Percentiles rank a stretch among this genome's conserved stretches.
Conservation (phyloP, 805 yeast genomes). For the Candida endomychidarum region DNA sequence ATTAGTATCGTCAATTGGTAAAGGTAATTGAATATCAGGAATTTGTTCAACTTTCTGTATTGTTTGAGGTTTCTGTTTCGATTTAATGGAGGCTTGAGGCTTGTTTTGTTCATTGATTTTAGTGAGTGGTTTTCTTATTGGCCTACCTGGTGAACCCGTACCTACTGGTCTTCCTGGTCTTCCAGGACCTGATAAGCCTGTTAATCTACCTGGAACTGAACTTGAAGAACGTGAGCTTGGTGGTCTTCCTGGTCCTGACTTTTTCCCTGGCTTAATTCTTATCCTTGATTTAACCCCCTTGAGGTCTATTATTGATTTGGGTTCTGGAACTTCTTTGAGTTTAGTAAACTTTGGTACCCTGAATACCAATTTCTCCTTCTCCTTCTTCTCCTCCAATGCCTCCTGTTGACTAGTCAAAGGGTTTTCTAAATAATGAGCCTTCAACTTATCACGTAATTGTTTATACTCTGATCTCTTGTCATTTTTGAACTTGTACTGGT, state of each 20-base stretch:
- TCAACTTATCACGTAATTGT: slow-evolving; percentile 29
- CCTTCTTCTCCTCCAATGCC: slow-evolving; percentile 32
- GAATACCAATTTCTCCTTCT: slow-evolving; percentile 6
- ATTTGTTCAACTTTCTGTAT: not conserved
- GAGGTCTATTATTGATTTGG: not conserved
- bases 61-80: no score
- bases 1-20: slow-evolving; percentile 21
- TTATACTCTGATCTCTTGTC: slow-evolving; percentile 14
- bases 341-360: slow-evolving; percentile 4
- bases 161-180: no score
- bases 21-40: not conserved
- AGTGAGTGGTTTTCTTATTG: no score
- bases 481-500: slow-evolving; percentile 15
- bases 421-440: slow-evolving; percentile 31
- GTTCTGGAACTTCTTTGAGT: not conserved
- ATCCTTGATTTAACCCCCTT: not conserved
- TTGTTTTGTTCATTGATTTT: no score
- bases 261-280: no score
- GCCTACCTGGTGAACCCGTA: no score
- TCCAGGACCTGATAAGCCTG: no score
- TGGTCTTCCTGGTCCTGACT: no score
- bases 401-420: slow-evolving; percentile 41
- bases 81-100: no score
- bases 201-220: no score
- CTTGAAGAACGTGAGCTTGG: no score